These are phyloP conservation scores for Clonostachys sp. DNA, from an alignment of 2,329 filamentous ascomycete species.

Conservation along the genomic window DNA sequence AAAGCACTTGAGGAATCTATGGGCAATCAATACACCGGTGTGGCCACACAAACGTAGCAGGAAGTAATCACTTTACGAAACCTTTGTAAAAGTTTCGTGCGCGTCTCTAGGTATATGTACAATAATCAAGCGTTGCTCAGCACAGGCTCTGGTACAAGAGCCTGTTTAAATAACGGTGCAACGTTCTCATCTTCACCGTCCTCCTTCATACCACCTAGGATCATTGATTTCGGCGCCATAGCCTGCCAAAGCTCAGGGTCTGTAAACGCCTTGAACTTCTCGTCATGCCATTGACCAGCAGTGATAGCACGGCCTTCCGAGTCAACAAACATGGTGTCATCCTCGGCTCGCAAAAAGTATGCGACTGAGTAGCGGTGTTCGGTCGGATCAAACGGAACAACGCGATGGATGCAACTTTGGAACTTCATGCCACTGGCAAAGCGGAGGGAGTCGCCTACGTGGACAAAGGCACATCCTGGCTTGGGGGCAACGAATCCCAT, in stretches of 20 bases:
- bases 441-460: conserved; percentile 55
- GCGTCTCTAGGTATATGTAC: too few species aligned
- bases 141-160: neutral
- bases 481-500: conserved; percentile 51
- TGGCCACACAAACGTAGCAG: too few species aligned
- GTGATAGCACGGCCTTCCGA: conserved; percentile 48
- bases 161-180: neutral
- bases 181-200: conserved; percentile 17
- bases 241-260: conserved; percentile 36
- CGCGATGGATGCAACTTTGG: conserved; percentile 53
- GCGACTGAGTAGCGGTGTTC: conserved; percentile 56
- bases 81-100: too few species aligned
- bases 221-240: conserved; percentile 41
- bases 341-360: conserved; percentile 53
- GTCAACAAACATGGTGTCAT: conserved; percentile 51
- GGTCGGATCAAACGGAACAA: conserved; percentile 43
- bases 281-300: conserved; percentile 48
- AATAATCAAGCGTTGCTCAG: neutral
- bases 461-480: conserved; percentile 46
- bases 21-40: too few species aligned
- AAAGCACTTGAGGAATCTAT: too few species aligned
- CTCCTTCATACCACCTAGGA: conserved; percentile 45
- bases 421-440: conserved; percentile 48
- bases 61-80: too few species aligned
- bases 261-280: conserved; percentile 48